Conservation (phyloP, 164 flowering plant species). For the Cinnamomum chago region DNA sequence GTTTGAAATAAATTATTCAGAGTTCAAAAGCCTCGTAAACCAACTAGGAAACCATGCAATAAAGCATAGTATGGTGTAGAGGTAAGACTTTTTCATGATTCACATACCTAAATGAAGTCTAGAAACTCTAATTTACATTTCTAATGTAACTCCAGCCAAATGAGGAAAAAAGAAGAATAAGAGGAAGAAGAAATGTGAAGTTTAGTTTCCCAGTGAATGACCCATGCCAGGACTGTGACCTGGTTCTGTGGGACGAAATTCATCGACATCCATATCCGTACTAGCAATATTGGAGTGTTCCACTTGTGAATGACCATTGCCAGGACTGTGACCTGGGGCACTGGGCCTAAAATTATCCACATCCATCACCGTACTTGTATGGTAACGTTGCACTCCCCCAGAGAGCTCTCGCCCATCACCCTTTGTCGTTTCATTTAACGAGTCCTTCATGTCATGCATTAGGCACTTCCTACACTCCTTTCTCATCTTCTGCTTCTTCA, state of each 20-base stretch:
- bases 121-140: not conserved
- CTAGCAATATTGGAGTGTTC: not conserved
- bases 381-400: not conserved
- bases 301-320: not conserved
- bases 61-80: not conserved
- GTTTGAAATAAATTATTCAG: too few species aligned
- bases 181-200: too few species aligned
- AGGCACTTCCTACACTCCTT: not conserved
- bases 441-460: not conserved
- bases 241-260: not conserved
- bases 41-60: too few species aligned
- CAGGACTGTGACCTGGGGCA: constrained; percentile 5
- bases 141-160: too few species aligned
- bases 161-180: too few species aligned
- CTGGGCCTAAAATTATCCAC: not conserved
- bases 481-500: not conserved
- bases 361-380: not conserved
- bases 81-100: not conserved
- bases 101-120: not conserved
- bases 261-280: not conserved
- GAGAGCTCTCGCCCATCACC: too few species aligned
- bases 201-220: not conserved
- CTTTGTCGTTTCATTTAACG: too few species aligned
- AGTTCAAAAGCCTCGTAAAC: too few species aligned
- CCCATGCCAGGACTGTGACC: constrained; percentile 1